A percentile compares a stretch with the other conserved stretches of the same genome.
These are phyloP conservation scores for Trichoderma pleuroti DNA, from an alignment of 2,329 filamentous ascomycete species.

Conservation along the genomic window DNA sequence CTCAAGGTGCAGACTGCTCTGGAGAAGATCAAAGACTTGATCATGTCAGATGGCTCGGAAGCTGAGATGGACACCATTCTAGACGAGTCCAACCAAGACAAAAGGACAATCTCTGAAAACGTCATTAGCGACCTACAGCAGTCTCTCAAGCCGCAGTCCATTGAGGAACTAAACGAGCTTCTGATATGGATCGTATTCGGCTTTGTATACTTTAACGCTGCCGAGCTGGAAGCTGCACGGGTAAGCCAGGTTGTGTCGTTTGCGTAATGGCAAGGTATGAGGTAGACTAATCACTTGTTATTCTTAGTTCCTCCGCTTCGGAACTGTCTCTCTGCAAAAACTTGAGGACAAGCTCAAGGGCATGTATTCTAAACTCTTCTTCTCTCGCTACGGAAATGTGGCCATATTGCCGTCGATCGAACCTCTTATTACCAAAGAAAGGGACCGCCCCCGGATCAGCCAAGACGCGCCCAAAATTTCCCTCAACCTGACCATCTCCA, in stretches of 20 bases:
- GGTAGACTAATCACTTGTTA: neutral
- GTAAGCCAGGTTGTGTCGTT: neutral
- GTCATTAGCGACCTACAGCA: neutral
- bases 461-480: neutral
- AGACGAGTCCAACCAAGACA: neutral
- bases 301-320: neutral
- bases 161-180: neutral
- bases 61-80: neutral
- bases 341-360: neutral
- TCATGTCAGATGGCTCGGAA: conserved; percentile 3
- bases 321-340: neutral
- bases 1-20: neutral
- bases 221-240: neutral
- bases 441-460: neutral
- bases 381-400: neutral
- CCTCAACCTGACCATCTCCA: neutral
- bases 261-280: neutral
- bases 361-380: neutral
- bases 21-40: conserved; percentile 1
- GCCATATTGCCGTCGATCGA: neutral
- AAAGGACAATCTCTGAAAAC: neutral
- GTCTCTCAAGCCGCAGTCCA: neutral
- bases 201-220: neutral
- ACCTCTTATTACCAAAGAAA: neutral
- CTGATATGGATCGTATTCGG: neutral